Evolutionary conservation across 192 early-diverging fungal genomes (phyloP), one percentile per base, ranked within the genome.

Genomic region (Coemansia sp.): DNA sequence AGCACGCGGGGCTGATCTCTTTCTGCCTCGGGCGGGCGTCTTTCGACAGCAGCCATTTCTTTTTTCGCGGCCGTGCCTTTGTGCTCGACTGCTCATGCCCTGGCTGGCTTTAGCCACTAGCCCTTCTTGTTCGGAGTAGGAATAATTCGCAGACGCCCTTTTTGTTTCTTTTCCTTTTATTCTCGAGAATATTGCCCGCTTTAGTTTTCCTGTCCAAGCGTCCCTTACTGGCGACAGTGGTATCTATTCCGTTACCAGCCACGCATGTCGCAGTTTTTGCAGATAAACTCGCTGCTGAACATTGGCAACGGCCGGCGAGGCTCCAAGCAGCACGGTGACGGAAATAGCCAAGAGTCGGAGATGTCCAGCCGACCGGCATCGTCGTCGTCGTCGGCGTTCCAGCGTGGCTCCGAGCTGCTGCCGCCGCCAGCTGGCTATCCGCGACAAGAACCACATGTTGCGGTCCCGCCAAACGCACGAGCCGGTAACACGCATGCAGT

Each of bases 251-350:
- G n/a, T n/a, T n/a, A n/a, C n/a, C n/a, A n/a, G n/a, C n/a, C n/a
- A 11, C 40, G 17, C 3, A 65, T 65, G 62, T 65, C 62, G 14
- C 48, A 52, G 21, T 58, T 34, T 40, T 22, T 58, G 15, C 62
- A 56, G 12, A 53, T 65, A 25, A 51, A 43, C 21, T 54, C 62
- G 42, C 35, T 65, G 44, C 54, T 65, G 5, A 65, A 65, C 42
- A 15, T 14, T 21, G 31, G 55, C 38, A 20, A 54, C 34, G 48
- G 27, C 26, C 44, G 27, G 44, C 26, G 11, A 15, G n/a, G 17
- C n/a, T 25, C 45, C 5, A 26, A 25, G 12, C 45, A 20, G 27
- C 26, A 14, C 14, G 25, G 7, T n/a, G 45, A 29, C n/a, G 45
- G 15, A 26, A n/a, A 20, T 8, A 17, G 19, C 15, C 20, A 15